Evolutionary conservation across 306 rosid genomes (phyloP), one percentile per base, ranked within the genome.

Genomic region (Erythrophleum fordii): DNA sequence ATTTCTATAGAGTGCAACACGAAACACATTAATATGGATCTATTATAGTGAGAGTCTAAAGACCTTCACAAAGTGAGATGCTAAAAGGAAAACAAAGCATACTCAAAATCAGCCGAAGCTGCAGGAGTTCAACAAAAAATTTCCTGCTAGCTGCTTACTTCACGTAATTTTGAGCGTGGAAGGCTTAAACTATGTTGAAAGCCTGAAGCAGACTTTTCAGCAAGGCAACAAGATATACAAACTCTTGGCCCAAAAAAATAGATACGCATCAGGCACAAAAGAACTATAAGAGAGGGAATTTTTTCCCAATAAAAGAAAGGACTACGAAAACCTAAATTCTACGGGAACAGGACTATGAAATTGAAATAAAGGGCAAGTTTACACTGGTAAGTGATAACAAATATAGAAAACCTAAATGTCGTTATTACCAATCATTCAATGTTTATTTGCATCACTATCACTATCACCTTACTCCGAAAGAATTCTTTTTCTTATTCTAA

Each of bases 61-160:
- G 14, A 66, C 29, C 52, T 11, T 67, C 52, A 67, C 73, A 22
- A 41, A 67, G 34, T 22, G 18, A 67, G 9, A 67, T 67, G 72
- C 51, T 39, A 39, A 20, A 3, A 41, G 72, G 51, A 39, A 39
- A 37, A 37, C 51, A 3, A 39, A 39, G 18, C 51, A 65, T 20
- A n/a, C 46, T n/a, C 9, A n/a, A 35, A 25, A 37, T 18, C 71
- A 65, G 28, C 29, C 9, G 28, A 12, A 41, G 20, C 34, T 13
- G 25, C 0, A 68, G 22, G 53, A 41, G 22, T 68, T 68, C 31
- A 44, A 22, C 37, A 22, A 22, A 35, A 67, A 31, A 62, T 7
- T 10, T 62, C 12, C 22, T 2, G 69, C 39, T 7, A 64, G 45
- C 41, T 34, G 69, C 45, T 64, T 64, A 18, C 14, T 64, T 64